phyloP scores from a whole-genome alignment of 768 basidiomycete species.

The Multifurca ochricompacta region DNA sequence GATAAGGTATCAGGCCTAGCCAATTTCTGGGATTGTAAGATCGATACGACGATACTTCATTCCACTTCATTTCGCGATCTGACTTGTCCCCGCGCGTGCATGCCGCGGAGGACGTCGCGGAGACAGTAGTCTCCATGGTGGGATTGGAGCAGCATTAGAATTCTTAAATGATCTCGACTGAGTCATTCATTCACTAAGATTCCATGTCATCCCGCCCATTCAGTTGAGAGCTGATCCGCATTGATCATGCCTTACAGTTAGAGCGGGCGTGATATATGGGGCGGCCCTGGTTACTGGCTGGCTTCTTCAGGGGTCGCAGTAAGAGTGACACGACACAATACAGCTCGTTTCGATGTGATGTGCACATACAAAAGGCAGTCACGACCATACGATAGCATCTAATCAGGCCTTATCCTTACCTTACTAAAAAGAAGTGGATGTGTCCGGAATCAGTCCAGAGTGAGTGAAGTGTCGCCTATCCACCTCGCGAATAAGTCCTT shows the following conservation, averaged over 20 bases:
- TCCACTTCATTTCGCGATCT: too few species aligned
- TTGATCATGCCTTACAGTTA: too few species aligned
- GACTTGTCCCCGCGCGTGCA: background rate
- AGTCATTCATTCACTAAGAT: background rate
- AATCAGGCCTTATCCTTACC: conserved; percentile 1
- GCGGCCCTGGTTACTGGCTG: background rate
- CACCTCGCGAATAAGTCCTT: conserved; percentile 57
- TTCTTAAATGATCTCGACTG: background rate
- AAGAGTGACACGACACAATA: too few species aligned
- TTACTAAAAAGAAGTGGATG: background rate
- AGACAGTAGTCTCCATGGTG: background rate
- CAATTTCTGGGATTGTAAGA: background rate
- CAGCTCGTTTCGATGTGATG: background rate
- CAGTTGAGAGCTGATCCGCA: background rate
- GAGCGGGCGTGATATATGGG: too few species aligned
- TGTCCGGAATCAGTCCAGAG: conserved; percentile 17
- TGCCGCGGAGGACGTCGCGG: conserved; percentile 7
- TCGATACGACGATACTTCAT: background rate
- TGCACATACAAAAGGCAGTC: background rate
- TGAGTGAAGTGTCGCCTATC: conserved; percentile 46
- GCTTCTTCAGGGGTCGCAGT: background rate
- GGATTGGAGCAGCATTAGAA: background rate
- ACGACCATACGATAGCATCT: background rate
- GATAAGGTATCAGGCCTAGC: too few species aligned
- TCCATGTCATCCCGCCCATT: background rate